Conservation (phyloP, 768 basidiomycete genomes). For the Lepiota brunneoincarnata region DNA sequence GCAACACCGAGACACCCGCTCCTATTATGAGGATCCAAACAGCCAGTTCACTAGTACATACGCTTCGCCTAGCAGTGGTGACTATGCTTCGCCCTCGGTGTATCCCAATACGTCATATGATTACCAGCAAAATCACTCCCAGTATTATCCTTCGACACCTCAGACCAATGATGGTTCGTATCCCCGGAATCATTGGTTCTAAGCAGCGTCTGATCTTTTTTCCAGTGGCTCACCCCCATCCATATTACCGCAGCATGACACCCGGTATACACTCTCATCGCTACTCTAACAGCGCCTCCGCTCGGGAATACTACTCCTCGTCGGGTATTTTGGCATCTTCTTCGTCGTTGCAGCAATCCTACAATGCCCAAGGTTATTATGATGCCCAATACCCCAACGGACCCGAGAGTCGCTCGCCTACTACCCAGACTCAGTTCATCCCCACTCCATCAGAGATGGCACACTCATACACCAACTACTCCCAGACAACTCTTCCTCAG, state of each 20-base stretch:
- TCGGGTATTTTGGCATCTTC: slow-evolving; percentile 21
- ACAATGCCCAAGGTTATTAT: slow-evolving; percentile 17
- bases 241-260: slow-evolving; percentile 37
- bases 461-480: slow-evolving; percentile 27
- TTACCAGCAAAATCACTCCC: slow-evolving; percentile 30
- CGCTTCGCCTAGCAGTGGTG: slow-evolving; percentile 23
- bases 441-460: slow-evolving; percentile 34
- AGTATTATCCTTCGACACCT: slow-evolving; percentile 32
- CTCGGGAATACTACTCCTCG: slow-evolving; percentile 22
- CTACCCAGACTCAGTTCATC: slow-evolving; percentile 25
- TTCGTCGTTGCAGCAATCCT: slow-evolving; percentile 16
- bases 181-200: slow-evolving; percentile 1
- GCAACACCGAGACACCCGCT: slow-evolving; percentile 39
- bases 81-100: slow-evolving; percentile 23
- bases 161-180: slow-evolving; percentile 22
- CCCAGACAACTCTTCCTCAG: slow-evolving; percentile 20
- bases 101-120: slow-evolving; percentile 22
- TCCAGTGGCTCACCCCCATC: slow-evolving; percentile 16
- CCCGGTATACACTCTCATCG: slow-evolving; percentile 30
- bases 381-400: slow-evolving; percentile 16
- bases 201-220: slow-evolving; percentile 5
- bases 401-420: slow-evolving; percentile 20
- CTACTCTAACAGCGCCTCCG: slow-evolving; percentile 25
- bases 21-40: slow-evolving; percentile 40
- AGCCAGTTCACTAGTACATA: slow-evolving; percentile 27